These are phyloP conservation scores for Fraxinus ornus DNA, from an alignment of 305 asterid species.

Conservation along the genomic window DNA sequence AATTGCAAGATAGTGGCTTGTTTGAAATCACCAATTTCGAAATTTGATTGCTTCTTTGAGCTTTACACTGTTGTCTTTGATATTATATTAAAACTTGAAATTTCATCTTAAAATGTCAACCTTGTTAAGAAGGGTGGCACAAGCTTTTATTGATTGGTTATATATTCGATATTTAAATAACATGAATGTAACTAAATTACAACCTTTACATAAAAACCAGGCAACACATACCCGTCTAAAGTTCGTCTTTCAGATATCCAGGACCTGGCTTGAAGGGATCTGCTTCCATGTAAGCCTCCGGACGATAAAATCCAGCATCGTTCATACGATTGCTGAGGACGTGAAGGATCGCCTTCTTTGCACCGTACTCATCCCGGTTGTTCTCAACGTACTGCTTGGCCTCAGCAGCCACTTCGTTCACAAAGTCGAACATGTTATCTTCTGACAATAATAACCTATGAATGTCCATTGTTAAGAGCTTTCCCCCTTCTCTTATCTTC, in stretches of 20 bases:
- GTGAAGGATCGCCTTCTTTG: conserved; percentile 86
- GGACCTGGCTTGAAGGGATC: conserved; percentile 96
- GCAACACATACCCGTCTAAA: conserved; percentile 28
- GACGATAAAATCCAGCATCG: conserved; percentile 75
- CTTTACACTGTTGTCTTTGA: not conserved
- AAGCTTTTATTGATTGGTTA: too few relatives aligned
- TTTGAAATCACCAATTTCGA: not conserved
- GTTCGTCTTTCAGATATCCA: conserved; percentile 66
- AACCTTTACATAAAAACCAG: conserved; percentile 7
- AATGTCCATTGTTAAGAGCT: conserved; percentile 66
- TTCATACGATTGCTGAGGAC: conserved; percentile 91
- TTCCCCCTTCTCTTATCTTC: conserved; percentile 73
- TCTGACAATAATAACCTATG: conserved; percentile 73
- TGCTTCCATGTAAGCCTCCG: conserved; percentile 73
- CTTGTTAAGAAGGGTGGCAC: not conserved
- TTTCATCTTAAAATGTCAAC: not conserved
- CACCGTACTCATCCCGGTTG: conserved; percentile 88
- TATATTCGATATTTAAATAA: not conserved
- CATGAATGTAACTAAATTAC: conserved; percentile 2
- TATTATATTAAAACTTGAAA: too few relatives aligned
- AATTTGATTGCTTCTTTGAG: not conserved
- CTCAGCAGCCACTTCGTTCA: conserved; percentile 90
- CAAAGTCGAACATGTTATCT: conserved; percentile 80
- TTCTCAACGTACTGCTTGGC: conserved; percentile 81
- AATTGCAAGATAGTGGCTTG: not conserved